These are phyloP conservation scores for Trametes gibbosa DNA, from an alignment of 768 basidiomycete species.

Conservation along the genomic window DNA sequence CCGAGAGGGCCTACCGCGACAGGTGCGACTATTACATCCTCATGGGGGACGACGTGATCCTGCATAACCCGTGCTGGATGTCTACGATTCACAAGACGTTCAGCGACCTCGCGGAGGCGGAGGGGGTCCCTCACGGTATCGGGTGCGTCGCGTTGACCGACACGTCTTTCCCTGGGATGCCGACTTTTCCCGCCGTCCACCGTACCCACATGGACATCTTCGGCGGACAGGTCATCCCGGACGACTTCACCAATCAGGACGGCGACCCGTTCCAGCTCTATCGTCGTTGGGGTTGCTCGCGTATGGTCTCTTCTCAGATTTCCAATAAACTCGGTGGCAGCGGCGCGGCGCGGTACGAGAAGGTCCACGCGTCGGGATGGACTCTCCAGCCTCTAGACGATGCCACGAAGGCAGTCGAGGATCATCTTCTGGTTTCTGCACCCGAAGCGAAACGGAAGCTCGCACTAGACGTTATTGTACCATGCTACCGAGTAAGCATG, in stretches of 20 bases:
- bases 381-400: conserved; percentile 45
- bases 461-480: conserved; percentile 55
- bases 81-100: conserved; percentile 40
- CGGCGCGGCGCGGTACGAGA: conserved; percentile 44
- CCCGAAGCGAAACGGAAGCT: conserved; percentile 34
- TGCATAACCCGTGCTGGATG: conserved; percentile 55
- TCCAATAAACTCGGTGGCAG: conserved; percentile 48
- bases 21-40: conserved; percentile 50
- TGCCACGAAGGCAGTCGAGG: conserved; percentile 36
- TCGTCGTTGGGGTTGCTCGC: conserved; percentile 50
- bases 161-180: conserved; percentile 55
- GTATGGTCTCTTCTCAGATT: conserved; percentile 43
- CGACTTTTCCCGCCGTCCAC: conserved; percentile 58
- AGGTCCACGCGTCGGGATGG: conserved; percentile 46
- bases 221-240: conserved; percentile 46
- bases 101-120: conserved; percentile 28
- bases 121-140: conserved; percentile 42
- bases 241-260: conserved; percentile 56
- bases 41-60: conserved; percentile 53
- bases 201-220: conserved; percentile 57
- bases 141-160: conserved; percentile 61
- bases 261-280: conserved; percentile 62
- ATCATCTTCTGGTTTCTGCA: conserved; percentile 34
- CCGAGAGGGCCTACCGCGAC: conserved; percentile 46
- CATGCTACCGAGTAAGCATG: conserved; percentile 53